phyloP scores from a whole-genome alignment of 768 basidiomycete genomes.

The Tylopilus plumbeoviolaceoides region DNA sequence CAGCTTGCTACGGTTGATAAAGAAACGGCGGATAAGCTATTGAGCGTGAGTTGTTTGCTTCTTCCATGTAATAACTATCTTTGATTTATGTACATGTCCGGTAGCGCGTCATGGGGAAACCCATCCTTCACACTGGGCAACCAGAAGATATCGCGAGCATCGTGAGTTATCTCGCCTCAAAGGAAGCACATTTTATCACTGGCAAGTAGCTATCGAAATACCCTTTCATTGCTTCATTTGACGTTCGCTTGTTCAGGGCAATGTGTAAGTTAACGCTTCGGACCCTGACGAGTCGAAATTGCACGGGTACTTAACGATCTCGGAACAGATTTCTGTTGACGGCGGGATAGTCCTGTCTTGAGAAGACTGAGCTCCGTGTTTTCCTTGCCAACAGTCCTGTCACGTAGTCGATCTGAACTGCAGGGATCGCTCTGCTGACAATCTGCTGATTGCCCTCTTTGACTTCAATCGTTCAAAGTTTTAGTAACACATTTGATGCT shows the following conservation, averaged over 20 bases:
- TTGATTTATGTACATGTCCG: neutral
- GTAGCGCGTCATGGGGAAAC: neutral
- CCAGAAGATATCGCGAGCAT: conserved; percentile 34
- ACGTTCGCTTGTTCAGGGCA: conserved; percentile 13
- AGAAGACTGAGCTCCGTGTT: no score
- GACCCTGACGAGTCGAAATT: no score
- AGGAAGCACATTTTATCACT: conserved; percentile 35
- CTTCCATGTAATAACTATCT: neutral
- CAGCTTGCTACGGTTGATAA: neutral
- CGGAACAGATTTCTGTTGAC: no score
- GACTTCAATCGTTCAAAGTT: no score
- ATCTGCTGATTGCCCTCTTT: no score
- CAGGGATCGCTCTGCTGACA: no score
- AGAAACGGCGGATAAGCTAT: neutral
- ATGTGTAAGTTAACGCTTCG: conserved; percentile 16
- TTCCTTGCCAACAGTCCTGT: no score
- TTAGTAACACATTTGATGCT: no score
- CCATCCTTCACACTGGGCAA: conserved; percentile 17
- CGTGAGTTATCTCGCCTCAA: conserved; percentile 36
- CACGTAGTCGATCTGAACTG: no score
- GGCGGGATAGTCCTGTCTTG: no score
- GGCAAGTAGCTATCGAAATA: conserved; percentile 15
- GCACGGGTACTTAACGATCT: no score
- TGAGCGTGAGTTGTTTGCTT: conserved; percentile 1
- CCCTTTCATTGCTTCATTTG: neutral